These are phyloP conservation scores for Aspergillus thermomutatus DNA, from an alignment of 2,329 filamentous ascomycete species.

Conservation along the genomic window DNA sequence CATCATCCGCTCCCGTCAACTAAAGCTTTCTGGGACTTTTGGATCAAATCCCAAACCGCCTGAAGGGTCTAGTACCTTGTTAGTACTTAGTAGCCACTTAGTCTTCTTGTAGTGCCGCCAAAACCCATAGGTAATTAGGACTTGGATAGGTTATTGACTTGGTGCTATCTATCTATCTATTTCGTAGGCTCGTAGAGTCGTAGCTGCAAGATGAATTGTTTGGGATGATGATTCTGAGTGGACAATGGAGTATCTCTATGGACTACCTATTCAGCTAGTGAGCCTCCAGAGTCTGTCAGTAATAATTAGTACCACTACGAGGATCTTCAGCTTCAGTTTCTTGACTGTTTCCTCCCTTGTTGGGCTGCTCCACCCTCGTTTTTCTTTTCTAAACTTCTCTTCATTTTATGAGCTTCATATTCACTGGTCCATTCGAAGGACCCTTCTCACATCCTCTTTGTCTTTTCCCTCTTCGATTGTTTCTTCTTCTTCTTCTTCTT, in stretches of 20 bases:
- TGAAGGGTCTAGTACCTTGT: neutral
- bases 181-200: no score
- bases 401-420: neutral
- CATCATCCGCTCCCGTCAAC: neutral
- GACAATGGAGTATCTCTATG: no score
- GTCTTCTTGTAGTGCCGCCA: neutral
- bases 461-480: constrained; percentile 28
- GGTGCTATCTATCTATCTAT: neutral
- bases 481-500: constrained; percentile 12
- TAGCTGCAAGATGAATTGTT: neutral
- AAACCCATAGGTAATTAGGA: neutral
- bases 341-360: neutral
- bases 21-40: neutral
- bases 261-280: neutral
- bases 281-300: neutral
- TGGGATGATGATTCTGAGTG: neutral
- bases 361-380: constrained; percentile 1
- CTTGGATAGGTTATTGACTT: neutral
- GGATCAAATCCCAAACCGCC: neutral
- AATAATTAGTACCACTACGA: neutral
- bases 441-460: constrained; percentile 14
- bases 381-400: neutral
- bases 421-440: neutral
- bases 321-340: constrained; percentile 6
- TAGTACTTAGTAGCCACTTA: neutral